Conservation (phyloP, 345 rosid genomes). For the Lepidium africanum region DNA sequence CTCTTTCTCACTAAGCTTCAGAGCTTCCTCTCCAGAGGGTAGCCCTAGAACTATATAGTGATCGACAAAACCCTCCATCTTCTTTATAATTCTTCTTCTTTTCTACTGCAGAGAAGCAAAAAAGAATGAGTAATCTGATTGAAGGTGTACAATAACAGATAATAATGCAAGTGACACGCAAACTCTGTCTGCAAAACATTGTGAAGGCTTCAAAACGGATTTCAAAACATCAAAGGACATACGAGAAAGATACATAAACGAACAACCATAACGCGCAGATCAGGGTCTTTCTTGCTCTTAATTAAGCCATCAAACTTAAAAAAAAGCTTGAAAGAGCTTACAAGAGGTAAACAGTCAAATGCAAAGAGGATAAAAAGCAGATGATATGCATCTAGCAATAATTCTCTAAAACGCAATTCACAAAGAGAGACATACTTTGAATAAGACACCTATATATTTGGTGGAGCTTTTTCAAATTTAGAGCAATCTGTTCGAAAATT, state of each 20-base stretch:
- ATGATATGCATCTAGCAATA: not conserved
- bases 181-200: not conserved
- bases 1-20: conserved; percentile 58
- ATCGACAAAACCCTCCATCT: conserved; percentile 53
- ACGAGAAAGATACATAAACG: not conserved
- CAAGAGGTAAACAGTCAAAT: not conserved
- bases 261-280: not conserved
- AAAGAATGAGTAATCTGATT: not conserved
- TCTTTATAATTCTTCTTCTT: not conserved
- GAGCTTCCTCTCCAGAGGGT: conserved; percentile 83
- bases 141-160: not conserved
- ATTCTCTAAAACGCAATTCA: not conserved
- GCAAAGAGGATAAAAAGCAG: not conserved
- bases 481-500: not conserved
- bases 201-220: not conserved
- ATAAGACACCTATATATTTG: not conserved
- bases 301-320: not conserved
- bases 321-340: not conserved
- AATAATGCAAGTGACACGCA: not conserved
- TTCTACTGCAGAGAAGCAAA: not conserved
- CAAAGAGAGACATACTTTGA: not conserved
- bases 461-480: not conserved
- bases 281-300: not conserved
- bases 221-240: not conserved
- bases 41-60: conserved; percentile 78